phyloP scores from a whole-genome alignment of 148 eudicot species.

The Cornus kousa region DNA sequence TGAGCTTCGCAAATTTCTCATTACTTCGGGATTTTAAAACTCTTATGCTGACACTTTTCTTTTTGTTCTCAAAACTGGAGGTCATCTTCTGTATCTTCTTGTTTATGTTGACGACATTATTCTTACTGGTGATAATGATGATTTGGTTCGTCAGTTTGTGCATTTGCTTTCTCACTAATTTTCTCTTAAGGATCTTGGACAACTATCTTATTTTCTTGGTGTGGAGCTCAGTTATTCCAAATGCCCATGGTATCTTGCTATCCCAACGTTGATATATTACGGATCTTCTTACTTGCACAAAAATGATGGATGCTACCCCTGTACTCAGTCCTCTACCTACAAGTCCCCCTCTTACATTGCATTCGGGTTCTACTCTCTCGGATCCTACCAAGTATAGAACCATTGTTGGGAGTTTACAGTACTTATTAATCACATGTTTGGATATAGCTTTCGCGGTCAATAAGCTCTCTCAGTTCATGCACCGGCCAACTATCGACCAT shows the following conservation, averaged over 20 bases:
- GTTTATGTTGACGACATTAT: constrained; percentile 10
- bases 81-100: background rate
- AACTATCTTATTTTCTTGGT: background rate
- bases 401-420: background rate
- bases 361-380: background rate
- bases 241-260: background rate
- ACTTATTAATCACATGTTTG: background rate
- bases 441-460: too few relatives aligned
- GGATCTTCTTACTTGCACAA: background rate
- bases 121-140: too few relatives aligned
- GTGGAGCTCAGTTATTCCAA: background rate
- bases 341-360: too few relatives aligned
- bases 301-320: too few relatives aligned
- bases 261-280: background rate
- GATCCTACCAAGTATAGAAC: background rate
- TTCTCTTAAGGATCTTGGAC: background rate
- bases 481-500: background rate
- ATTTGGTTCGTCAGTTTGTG: background rate
- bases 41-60: background rate
- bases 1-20: background rate
- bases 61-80: background rate
- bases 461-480: too few relatives aligned
- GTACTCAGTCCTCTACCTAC: too few relatives aligned
- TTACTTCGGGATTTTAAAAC: background rate
- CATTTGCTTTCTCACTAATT: background rate